Base-by-base conservation (phyloP, 495 filamentous ascomycete species). In the Evansstolkia leycettana region DNA sequence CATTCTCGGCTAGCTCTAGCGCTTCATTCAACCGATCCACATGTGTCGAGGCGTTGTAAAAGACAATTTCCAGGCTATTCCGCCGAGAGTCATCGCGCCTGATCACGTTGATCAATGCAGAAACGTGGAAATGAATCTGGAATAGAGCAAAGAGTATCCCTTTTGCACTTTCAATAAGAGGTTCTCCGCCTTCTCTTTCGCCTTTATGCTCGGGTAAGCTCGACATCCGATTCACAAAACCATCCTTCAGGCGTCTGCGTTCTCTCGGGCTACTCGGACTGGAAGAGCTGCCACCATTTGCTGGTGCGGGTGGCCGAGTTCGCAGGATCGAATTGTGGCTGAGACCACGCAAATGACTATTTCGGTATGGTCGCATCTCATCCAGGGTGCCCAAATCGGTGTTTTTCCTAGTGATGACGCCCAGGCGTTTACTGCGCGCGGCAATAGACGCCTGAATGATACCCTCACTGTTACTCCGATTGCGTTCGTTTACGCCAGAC, bases 381-480 rank as follows among this genome's bases (percentile, higher is more conserved):
- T 88, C 75, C 11, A 93, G 58, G 0, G 81, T 80, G 16, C 75
- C 75, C 7, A 92, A 61, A 36, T 86, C 84, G 10, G 75, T 72
- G 16, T 77, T 70, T 48, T 84, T 83, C 43, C 72, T 78, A 7
- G 75, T 77, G 18, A 94, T 76, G 17, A 92, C 78, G 4, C 87
- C 88, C 84, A 94, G 93, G 5, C 89, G 75, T 45, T 80, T 77
- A 36, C 51, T 69, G 39, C 60, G 81, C 61, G 67, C 62, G 7
- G 65, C 54, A 33, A 60, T 51, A 9, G 75, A 70, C 14, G 69
- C 69, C 28, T 76, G 70, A 23, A 84, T 69, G 11, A 84, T 67
- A 15, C 82, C 86, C 52, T 96, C 89, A 39, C 85, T 93, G 43
- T 94, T 90, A 45, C 86, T 94, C 29, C 89, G 76, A 29, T 84